Base-by-base conservation (phyloP, 495 filamentous ascomycete species). In the Penicillium paradoxum region DNA sequence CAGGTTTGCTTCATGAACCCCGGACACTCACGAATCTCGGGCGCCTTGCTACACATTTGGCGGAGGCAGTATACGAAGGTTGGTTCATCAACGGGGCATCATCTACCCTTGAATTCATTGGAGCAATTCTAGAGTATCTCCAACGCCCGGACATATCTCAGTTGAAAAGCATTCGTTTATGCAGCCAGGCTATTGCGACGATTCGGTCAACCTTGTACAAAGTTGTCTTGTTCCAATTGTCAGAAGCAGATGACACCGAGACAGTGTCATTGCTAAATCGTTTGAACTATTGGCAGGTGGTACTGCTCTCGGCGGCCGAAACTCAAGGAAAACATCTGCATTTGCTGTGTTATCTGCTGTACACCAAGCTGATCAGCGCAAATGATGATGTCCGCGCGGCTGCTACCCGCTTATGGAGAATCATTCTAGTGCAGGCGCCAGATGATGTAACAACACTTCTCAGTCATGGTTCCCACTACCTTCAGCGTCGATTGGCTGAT, bases 221-320 rank as follows among this genome's bases (percentile, higher is more conserved):
- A 50, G 76, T 95, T 11, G 77, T 87, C 14, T 75, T 97, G 24
- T 81, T 96, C 19, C 78, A 86, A 49, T 75, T 98, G 14, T 95
- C 90, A 3, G 90, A 96, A 58, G 79, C 89, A 47, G 86, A 91
- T 47, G 84, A 88, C 29, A 54, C 70, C 8, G 81, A 88, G 29
- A 79, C 86, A 4, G 66, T 87, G 4, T 66, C 73, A 6, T 88
- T 90, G 46, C 76, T 98, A 66, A 77, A 89, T 36, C 92, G 89
- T 59, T 79, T 98, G 57, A 80, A 86, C 2, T 97, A 97, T 66
- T 98, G 93, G 93, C 93, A 97, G 64, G 88, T 87, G 11, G 87
- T 95, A 21, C 79, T 97, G 30, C 73, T 97, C n/a, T 82, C 83
- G 27, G 79, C 86, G 24, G 79, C 90, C 7, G 85, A 89, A 19